Evolutionary conservation across 1,284 basidiomycete genomes (phyloP).

Genomic region (Salmacisia buchloeana): DNA sequence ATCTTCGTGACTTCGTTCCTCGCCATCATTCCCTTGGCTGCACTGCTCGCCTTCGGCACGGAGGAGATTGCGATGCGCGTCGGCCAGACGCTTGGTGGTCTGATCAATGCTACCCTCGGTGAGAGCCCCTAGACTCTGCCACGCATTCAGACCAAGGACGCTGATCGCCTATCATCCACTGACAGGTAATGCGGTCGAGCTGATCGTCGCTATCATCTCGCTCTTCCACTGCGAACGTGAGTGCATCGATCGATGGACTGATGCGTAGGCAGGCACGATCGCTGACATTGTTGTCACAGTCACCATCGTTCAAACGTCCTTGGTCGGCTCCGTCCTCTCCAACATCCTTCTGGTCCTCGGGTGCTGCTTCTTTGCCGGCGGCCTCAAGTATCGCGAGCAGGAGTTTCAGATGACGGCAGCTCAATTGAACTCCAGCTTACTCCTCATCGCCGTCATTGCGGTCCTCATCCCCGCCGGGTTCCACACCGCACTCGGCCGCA

Average conservation of each 20-base stretch:
- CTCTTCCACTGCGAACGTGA: constrained; percentile 38
- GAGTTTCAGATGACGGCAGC: constrained; percentile 29
- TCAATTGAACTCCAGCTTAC: constrained; percentile 32
- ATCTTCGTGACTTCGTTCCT: constrained; percentile 39
- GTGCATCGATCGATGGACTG: not conserved
- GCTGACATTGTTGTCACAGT: not conserved
- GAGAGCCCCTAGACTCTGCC: not conserved
- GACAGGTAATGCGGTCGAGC: constrained; percentile 32
- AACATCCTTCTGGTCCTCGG: constrained; percentile 41
- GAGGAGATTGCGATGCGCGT: constrained; percentile 43
- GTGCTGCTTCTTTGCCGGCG: constrained; percentile 38
- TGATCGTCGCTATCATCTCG: constrained; percentile 44
- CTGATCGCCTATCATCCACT: not conserved
- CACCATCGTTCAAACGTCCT: constrained; percentile 37
- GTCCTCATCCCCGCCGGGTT: constrained; percentile 41
- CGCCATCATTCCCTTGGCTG: constrained; percentile 41
- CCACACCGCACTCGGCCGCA: constrained; percentile 32
- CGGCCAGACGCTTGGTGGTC: constrained; percentile 40
- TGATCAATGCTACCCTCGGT: constrained; percentile 42
- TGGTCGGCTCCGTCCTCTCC: constrained; percentile 39
- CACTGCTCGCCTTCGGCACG: constrained; percentile 37
- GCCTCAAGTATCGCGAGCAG: constrained; percentile 34
- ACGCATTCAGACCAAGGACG: not conserved
- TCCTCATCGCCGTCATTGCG: constrained; percentile 44
- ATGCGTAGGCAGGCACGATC: not conserved